Percentiles rank a stretch among this genome's conserved stretches.
Conservation (phyloP, 306 rosid genomes). For the Alnus rubra region DNA sequence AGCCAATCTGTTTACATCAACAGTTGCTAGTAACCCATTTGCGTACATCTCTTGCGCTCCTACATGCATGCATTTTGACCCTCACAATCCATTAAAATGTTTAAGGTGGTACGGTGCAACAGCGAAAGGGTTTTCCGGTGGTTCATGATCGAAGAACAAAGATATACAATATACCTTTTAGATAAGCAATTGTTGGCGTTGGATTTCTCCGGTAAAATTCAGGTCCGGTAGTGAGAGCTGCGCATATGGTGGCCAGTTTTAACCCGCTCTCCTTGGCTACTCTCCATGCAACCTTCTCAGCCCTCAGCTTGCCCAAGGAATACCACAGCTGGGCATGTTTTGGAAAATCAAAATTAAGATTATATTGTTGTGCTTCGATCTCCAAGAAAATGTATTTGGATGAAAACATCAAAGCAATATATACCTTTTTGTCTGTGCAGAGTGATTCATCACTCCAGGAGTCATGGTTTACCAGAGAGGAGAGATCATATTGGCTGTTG, state of each 20-base stretch:
- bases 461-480: slow-evolving; percentile 47
- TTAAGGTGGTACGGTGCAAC: background rate
- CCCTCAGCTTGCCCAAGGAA: slow-evolving; percentile 75
- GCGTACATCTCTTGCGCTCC: slow-evolving; percentile 73
- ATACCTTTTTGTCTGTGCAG: slow-evolving; percentile 68
- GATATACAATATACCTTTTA: slow-evolving; percentile 57
- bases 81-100: too few relatives aligned
- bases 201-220: slow-evolving; percentile 53
- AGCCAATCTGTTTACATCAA: slow-evolving; percentile 55
- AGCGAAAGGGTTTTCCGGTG: background rate
- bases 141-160: background rate
- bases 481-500: slow-evolving; percentile 19
- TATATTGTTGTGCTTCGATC: too few relatives aligned
- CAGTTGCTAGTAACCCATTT: slow-evolving; percentile 63
- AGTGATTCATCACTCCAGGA: slow-evolving; percentile 74
- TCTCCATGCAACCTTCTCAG: slow-evolving; percentile 87
- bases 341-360: background rate
- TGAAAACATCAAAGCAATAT: background rate
- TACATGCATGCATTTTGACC: slow-evolving; percentile 7
- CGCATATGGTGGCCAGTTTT: slow-evolving; percentile 69
- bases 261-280: slow-evolving; percentile 66
- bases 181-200: slow-evolving; percentile 86
- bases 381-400: background rate
- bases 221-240: slow-evolving; percentile 71
- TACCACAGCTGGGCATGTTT: slow-evolving; percentile 72